Evolutionary conservation across 129 eudicot genomes (phyloP), one percentile per base, ranked within the genome.

Genomic region (Flaveria bidentis): DNA sequence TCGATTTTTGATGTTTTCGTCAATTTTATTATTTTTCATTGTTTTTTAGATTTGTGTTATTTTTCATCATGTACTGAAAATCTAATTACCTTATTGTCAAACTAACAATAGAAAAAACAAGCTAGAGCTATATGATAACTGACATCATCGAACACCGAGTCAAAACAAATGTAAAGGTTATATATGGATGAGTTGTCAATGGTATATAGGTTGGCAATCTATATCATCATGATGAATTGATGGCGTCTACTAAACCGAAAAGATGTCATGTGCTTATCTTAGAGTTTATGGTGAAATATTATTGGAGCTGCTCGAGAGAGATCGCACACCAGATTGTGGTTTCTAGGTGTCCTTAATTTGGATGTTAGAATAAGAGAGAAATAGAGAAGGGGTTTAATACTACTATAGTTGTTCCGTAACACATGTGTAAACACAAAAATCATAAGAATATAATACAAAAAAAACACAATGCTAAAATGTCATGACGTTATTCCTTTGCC

Each of bases 121-220:
- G 5, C 44, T 12, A 26, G 42, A 62, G n/a, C 41, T 14, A 62
- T 3, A 62, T 62, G 68, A 62, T 3, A 62, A 28, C 20, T 62
- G 68, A 30, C 68, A 62, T 62, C 68, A 62, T 62, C 68, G 68
- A 62, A 13, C 30, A 44, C 17, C 30, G 68, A 57, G 64, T 57
- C 14, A 57, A 33, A 57, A 57, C 15, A 57, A 57, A 57, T 55
- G 20, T 7, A 57, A 57, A 20, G 12, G 64, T 9, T 8, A 57
- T 8, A 22, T 4, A 33, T 33, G 39, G 64, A 20, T 20, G 8
- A 26, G n/a, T 12, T 23, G 44, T 25, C 9, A 62, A 12, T 2
- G 12, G 39, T 25, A 6, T 60, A 5, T 25, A 63, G 69, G 44
- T 63, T 63, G 45, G 44, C 20, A 63, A 30, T 63, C 69, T 17